Conservation (phyloP, 371 early-diverging fungal species). For the Catenaria anguillulae region DNA sequence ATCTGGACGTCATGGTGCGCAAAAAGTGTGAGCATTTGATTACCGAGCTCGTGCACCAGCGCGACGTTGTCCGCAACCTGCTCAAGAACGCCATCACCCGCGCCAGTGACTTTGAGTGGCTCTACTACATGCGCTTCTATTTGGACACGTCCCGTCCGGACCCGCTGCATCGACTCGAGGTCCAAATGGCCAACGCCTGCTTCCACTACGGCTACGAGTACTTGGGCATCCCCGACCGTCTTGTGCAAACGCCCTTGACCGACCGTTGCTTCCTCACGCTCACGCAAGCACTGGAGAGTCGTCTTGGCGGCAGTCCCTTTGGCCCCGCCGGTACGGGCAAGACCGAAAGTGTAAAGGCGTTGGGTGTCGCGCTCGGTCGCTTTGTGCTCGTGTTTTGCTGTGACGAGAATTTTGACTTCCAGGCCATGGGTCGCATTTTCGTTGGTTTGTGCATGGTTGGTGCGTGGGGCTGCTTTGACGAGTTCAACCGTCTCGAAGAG, state of each 20-base stretch:
- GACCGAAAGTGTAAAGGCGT: constrained; percentile 96
- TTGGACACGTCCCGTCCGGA: constrained; percentile 44
- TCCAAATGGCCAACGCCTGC: constrained; percentile 84
- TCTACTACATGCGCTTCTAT: constrained; percentile 95
- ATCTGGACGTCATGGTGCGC: constrained; percentile 65
- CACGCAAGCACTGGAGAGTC: constrained; percentile 84
- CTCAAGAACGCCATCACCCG: constrained; percentile 34
- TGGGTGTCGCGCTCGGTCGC: constrained; percentile 88
- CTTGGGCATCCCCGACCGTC: constrained; percentile 85
- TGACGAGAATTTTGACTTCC: constrained; percentile 98
- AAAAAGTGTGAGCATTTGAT: constrained; percentile 94
- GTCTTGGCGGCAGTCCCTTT: constrained; percentile 92
- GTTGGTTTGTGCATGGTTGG: constrained; percentile 95
- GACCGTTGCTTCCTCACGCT: constrained; percentile 94
- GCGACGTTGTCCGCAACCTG: constrained; percentile 79
- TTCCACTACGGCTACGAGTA: constrained; percentile 96
- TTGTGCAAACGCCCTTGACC: constrained; percentile 96
- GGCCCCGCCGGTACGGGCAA: constrained; percentile 96
- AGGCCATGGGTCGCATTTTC: constrained; percentile 98
- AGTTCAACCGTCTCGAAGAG: constrained; percentile 97
- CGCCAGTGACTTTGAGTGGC: constrained; percentile 79
- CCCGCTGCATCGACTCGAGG: constrained; percentile 53
- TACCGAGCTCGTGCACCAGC: constrained; percentile 95
- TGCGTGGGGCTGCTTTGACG: constrained; percentile 99
- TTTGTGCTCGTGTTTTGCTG: constrained; percentile 98